These are phyloP conservation scores for Fusarium concolor DNA, from an alignment of 2,329 filamentous ascomycete genomes.

Conservation along the genomic window DNA sequence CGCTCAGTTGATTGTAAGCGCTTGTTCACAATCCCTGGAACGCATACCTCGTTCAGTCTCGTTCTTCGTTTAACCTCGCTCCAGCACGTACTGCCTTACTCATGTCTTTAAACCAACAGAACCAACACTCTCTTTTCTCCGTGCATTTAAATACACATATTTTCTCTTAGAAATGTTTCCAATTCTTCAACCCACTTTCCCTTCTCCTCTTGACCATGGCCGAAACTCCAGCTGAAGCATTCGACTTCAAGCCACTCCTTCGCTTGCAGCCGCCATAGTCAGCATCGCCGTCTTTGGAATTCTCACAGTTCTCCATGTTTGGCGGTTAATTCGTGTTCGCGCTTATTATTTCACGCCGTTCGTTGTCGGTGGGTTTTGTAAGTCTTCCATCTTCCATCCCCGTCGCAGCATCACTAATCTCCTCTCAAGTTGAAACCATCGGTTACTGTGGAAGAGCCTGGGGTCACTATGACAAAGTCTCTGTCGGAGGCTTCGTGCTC, in stretches of 20 bases:
- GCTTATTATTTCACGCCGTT: constrained; percentile 17
- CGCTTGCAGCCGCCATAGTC: constrained; percentile 1
- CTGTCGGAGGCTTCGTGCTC: neutral
- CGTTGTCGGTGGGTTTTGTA: constrained; percentile 5
- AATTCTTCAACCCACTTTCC: neutral
- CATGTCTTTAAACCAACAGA: too few species aligned
- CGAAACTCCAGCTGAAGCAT: neutral
- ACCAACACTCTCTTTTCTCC: too few species aligned
- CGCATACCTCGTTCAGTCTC: too few species aligned
- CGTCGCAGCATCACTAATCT: neutral
- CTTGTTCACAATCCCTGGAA: too few species aligned
- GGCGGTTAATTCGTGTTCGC: neutral
- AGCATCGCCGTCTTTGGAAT: neutral
- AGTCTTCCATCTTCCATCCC: accelerated
- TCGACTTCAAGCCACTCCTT: constrained; percentile 15
- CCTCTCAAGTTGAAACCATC: neutral
- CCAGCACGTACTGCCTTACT: too few species aligned
- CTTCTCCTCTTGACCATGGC: neutral
- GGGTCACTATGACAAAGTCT: constrained; percentile 10
- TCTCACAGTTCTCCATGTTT: neutral
- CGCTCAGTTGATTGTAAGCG: too few species aligned
- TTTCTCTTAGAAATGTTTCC: too few species aligned
- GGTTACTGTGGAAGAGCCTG: constrained; percentile 22
- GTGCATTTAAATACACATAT: too few species aligned
- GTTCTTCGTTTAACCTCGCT: too few species aligned